Evolutionary conservation across 139 green algal genomes (phyloP).

Genomic region (Coelastrella sp.): DNA sequence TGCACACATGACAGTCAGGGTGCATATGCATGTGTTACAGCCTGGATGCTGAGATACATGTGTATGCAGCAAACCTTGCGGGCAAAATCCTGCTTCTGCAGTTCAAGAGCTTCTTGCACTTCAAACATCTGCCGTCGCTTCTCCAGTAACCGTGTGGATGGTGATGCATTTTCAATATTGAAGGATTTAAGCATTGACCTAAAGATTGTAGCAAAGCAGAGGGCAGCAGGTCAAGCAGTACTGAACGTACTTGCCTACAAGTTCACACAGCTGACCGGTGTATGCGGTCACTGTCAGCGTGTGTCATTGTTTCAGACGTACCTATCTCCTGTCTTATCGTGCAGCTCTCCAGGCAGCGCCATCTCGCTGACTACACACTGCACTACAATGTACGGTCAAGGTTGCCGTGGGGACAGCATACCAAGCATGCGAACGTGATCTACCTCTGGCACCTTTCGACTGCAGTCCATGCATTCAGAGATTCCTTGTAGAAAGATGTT

Average conservation of each 20-base stretch:
- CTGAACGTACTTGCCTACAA: background rate
- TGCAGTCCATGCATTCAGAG: no score
- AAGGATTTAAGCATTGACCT: constrained; percentile 61
- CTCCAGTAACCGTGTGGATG: constrained; percentile 90
- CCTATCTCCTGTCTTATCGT: background rate
- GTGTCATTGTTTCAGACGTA: background rate
- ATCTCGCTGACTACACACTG: background rate
- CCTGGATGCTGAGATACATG: background rate
- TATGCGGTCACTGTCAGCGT: no score
- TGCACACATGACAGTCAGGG: no score
- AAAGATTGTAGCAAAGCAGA: background rate
- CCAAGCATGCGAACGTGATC: no score
- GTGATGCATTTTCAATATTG: constrained; percentile 88
- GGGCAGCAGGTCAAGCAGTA: background rate
- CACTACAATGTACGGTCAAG: no score
- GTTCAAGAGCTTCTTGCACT: constrained; percentile 90
- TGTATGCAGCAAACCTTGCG: constrained; percentile 54
- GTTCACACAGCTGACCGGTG: no score
- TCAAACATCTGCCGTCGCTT: constrained; percentile 96
- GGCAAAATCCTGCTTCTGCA: constrained; percentile 87
- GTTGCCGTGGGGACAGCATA: no score
- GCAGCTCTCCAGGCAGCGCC: background rate
- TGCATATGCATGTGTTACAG: no score
- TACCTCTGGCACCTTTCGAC: no score
- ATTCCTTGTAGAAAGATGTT: no score